Base-by-base conservation (phyloP, 2,329 filamentous ascomycete species). In the Aspergillus sp. region DNA sequence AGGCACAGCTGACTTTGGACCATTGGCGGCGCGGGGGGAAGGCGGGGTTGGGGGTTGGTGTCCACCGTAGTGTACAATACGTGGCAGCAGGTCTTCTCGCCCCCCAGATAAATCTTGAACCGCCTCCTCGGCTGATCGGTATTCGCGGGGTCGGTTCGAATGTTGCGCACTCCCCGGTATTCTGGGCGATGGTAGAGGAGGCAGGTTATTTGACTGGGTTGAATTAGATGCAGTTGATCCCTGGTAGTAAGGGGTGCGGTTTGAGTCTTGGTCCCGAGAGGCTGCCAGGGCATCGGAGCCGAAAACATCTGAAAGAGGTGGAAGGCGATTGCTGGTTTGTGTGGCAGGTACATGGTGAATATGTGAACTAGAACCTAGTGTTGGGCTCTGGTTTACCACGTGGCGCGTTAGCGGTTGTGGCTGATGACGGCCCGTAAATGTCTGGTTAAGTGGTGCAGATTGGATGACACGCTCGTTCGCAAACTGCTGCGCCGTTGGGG, bases 401-500 rank as follows among this genome's bases (percentile, higher is more conserved):
- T 95, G 91, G 51, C 91, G 85, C 44, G 89, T 90, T 57, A 90
- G 77, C 0, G 90, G 89, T 64, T 89, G 88, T 5, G 88, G 85
- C 67, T 92, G 86, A 71, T 96, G 87, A 59, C 95, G 87, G 59
- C 93, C 93, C 7, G 95, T 97, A 72, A 99, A 99, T 38, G 91
- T 96, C 72, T 97, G 93, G 67, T 96, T 88, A 22, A 99, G 83
- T 15, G 95, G 95, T 7, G 95, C 95, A 4, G 95, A 99, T 76
- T 99, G 95, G 60, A 99, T 96, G 36, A 98, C 92, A 66, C 95
- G 85, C 80, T 99, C 95, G 69, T 92, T 87, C 66, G 93, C 91
- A 70, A 98, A 98, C 61, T 93, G 89, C 66, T 95, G 87, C 63
- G 96, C 92, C 5, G 92, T 91, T 1, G 95, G 95, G 24, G 95